Evolutionary conservation across 306 rosid species (phyloP), one percentile per base, ranked within the genome.

Genomic region (Prosopis cineraria): DNA sequence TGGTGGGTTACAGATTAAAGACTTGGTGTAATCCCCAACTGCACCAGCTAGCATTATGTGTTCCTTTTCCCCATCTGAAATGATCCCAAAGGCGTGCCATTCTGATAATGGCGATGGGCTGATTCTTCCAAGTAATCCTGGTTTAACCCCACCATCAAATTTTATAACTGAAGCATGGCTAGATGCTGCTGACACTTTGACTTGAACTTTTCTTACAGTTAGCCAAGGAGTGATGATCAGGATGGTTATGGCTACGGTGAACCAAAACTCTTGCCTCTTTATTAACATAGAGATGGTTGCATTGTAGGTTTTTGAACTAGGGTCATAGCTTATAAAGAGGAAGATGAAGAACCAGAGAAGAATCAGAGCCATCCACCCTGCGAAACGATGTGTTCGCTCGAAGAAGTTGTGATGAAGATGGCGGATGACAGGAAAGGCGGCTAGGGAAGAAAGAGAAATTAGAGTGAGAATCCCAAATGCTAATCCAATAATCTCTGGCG

Each of bases 401-500:
- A 89, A 91, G 16, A 85, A 53, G 50, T 91, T 91, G 80, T 91
- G 93, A 34, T 91, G 90, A 63, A 91, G 89, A 50, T 88, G 97
- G 14, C 97, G 92, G 12, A 91, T 30, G 2, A 91, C 85, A 9
- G 97, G 97, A 79, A 89, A 89, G 11, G 91, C 97, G 0, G 97
- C 86, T 2, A 89, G 78, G 10, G 92, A 89, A 75, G 91, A 81
- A 22, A 89, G 86, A 6, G 78, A 83, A 14, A 91, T 87, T 59
- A 91, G 93, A 36, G 76, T 68, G 40, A 91, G 93, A 50, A 91
- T 86, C 55, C 81, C 17, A n/a, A 73, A 75, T 4, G 93, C 85
- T 17, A 89, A 79, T 0, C 8, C 86, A 5, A 89, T 55, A 31
- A 89, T 87, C 73, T 72, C 88, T 0, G 78, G 48, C 1, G 97